These are phyloP conservation scores for Yarrowia sp. DNA, from an alignment of 805 yeast genomes.

Conservation along the genomic window DNA sequence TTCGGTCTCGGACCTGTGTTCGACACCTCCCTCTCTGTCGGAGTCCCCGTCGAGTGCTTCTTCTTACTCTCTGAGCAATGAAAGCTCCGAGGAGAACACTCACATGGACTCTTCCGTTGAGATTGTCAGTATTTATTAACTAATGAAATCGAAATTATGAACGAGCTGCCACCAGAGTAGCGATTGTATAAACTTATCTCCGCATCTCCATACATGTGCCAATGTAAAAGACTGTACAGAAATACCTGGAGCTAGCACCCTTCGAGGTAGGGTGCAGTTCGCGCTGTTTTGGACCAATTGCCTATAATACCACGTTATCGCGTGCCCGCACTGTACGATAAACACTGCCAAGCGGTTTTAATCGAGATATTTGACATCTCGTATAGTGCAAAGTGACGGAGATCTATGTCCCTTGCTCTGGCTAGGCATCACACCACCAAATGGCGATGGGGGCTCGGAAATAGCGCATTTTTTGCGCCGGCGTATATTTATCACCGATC, in stretches of 20 bases:
- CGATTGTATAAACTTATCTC: neutral
- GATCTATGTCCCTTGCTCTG: too few species aligned
- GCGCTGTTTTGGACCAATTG: neutral
- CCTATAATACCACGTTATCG: too few species aligned
- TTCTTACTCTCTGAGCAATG: conserved; percentile 25
- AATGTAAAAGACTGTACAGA: neutral
- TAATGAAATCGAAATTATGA: neutral
- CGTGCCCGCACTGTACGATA: too few species aligned
- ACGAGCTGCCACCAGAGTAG: too few species aligned
- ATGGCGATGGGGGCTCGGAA: too few species aligned
- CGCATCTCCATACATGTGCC: neutral
- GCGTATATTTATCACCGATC: too few species aligned
- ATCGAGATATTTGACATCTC: too few species aligned
- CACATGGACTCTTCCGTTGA: conserved; percentile 17
- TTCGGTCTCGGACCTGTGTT: neutral
- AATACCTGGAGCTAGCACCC: neutral
- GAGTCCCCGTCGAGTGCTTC: conserved; percentile 23
- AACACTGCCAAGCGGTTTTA: too few species aligned
- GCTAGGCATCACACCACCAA: too few species aligned
- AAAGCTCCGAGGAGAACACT: conserved; percentile 23
- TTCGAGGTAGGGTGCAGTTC: neutral
- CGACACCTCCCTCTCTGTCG: conserved; percentile 14
- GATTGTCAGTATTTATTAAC: conserved; percentile 26
- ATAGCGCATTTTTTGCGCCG: too few species aligned
- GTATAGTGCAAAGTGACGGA: too few species aligned